Evolutionary conservation across 768 basidiomycete species (phyloP).

Genomic region (Hydnomerulius pinastri): DNA sequence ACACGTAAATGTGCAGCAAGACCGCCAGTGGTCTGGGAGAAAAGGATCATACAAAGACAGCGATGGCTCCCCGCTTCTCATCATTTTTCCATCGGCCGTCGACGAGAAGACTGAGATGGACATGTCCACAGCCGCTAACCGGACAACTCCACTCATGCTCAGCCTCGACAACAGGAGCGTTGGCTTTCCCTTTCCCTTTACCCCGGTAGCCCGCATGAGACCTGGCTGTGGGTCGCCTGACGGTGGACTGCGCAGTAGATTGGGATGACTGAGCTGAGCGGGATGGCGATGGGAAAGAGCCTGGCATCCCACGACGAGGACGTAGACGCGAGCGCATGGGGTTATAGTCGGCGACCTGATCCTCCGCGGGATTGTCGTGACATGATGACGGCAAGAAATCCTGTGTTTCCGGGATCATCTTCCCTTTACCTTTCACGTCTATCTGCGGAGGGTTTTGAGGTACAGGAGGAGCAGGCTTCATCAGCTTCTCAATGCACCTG

Average conservation of each 20-base stretch:
- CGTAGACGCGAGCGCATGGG: constrained; percentile 63
- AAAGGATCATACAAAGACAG: constrained; percentile 39
- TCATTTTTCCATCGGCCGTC: constrained; percentile 65
- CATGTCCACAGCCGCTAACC: constrained; percentile 52
- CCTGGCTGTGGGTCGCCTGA: constrained; percentile 5
- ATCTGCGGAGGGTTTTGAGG: constrained; percentile 13
- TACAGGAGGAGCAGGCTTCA: constrained; percentile 39
- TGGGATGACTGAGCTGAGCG: constrained; percentile 4
- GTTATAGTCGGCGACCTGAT: constrained; percentile 24
- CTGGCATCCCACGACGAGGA: constrained; percentile 36
- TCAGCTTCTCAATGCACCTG: constrained; percentile 64
- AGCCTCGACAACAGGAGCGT: constrained; percentile 42
- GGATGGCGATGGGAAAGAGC: constrained; percentile 4
- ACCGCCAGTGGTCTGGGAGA: constrained; percentile 1
- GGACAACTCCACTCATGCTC: constrained; percentile 67
- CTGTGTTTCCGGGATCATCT: constrained; percentile 10
- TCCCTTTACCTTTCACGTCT: constrained; percentile 46
- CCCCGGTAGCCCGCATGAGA: constrained; percentile 8
- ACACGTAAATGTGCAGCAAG: constrained; percentile 19
- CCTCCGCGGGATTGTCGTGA: constrained; percentile 38
- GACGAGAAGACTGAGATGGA: constrained; percentile 59
- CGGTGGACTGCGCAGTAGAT: constrained; percentile 4
- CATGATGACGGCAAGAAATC: neutral
- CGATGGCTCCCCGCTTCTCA: constrained; percentile 41
- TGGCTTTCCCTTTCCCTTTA: constrained; percentile 37